Evolutionary conservation across 1,139 yeast genomes (phyloP).

Genomic region (Sugiyamaella castrensis): DNA sequence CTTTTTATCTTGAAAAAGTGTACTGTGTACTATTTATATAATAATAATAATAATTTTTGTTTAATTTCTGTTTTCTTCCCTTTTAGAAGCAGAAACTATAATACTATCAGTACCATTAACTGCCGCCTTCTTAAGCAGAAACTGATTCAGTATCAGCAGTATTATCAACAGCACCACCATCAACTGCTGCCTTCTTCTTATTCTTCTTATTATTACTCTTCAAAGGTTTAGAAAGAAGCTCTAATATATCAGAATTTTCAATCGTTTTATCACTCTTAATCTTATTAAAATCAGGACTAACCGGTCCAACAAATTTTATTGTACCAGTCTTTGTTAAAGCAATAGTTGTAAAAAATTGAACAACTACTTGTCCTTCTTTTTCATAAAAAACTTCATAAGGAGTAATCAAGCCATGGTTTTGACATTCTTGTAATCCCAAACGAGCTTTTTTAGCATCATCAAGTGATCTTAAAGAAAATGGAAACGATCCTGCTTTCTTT

Average conservation of each 20-base stretch:
- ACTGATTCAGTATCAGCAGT: slow-evolving; percentile 18
- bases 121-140: slow-evolving; percentile 4
- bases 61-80: too few relatives aligned
- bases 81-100: too few relatives aligned
- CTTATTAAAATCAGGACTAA: slow-evolving; percentile 46
- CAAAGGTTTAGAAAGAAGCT: slow-evolving; percentile 55
- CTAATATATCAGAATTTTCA: slow-evolving; percentile 47
- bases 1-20: too few relatives aligned
- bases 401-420: slow-evolving; percentile 63
- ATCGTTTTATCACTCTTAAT: slow-evolving; percentile 60
- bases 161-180: slow-evolving; percentile 19
- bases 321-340: slow-evolving; percentile 74
- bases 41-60: too few relatives aligned
- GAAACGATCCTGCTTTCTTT: slow-evolving; percentile 67
- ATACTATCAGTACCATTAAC: too few relatives aligned
- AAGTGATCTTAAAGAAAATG: slow-evolving; percentile 64
- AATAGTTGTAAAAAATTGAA: slow-evolving; percentile 74
- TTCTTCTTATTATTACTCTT: slow-evolving; percentile 54
- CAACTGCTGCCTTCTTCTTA: slow-evolving; percentile 38
- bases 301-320: slow-evolving; percentile 61
- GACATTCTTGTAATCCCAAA: slow-evolving; percentile 73
- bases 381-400: slow-evolving; percentile 71
- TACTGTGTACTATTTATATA: too few relatives aligned
- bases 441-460: slow-evolving; percentile 71
- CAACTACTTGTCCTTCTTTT: slow-evolving; percentile 65